Evolutionary conservation across 495 filamentous ascomycete species (phyloP), one percentile per base, ranked within the genome.

Genomic region (Niebla homalea): DNA sequence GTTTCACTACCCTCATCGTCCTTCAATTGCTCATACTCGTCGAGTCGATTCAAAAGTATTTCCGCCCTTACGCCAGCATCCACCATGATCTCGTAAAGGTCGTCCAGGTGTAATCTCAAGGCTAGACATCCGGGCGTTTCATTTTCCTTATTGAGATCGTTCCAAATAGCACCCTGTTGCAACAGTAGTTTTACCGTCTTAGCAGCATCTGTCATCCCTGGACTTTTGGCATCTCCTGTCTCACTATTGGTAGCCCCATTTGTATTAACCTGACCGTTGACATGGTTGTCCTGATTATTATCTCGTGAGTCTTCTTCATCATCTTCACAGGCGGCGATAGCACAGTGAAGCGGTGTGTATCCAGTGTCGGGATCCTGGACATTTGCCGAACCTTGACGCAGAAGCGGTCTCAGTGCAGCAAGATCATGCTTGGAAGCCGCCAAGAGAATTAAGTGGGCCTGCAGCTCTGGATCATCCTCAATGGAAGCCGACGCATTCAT

Each of bases 111-210:
- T 14, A 94, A 66, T 29, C 88, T 69, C 36, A 69, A 69, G 11
- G 92, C 92, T 16, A 96, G 60, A 67, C 93, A 97, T 1, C 87
- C 92, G 0, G 92, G 90, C 14, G 93, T 98, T 73, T 97, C 89
- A 50, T 84, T 74, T 40, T 84, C 79, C 36, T 70, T 66, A 57
- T 97, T 87, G 3, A 98, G 70, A 63, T 94, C 89, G 66, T 98
- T 98, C 92, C 92, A 98, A 48, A 97, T 95, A 5, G 86, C 93
- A 2, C 92, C 92, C 60, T 85, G 79, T 57, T 88, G 71, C 46
- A 98, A 70, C 21, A 98, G 70, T 57, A 93, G 77, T 47, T 74
- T 74, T 15, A 96, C 73, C 0, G 82, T 87, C 46, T 79, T 70
- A 36, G 65, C 72, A 40, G 76, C 83, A 11, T 69, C 68, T 40